These are phyloP conservation scores for Podila epigama DNA, from an alignment of 192 early-diverging fungal species.

Conservation along the genomic window DNA sequence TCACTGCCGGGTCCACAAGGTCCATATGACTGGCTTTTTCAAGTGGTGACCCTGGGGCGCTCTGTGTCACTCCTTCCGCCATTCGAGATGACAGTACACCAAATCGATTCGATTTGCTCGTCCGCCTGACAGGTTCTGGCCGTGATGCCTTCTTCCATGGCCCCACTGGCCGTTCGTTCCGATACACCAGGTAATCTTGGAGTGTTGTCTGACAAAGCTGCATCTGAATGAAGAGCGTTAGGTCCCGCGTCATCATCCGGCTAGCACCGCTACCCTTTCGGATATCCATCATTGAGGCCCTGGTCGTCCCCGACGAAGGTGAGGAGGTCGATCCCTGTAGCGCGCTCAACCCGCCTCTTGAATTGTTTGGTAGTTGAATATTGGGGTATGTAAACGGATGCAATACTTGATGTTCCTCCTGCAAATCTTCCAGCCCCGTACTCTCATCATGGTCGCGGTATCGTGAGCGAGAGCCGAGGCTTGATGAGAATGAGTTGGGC, in stretches of 20 bases:
- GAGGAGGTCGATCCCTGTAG: slow-evolving; percentile 7
- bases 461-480: slow-evolving; percentile 33
- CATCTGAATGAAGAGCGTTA: slow-evolving; percentile 87
- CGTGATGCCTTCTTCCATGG: slow-evolving; percentile 22
- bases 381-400: slow-evolving; percentile 24
- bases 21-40: slow-evolving; percentile 28
- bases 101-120: slow-evolving; percentile 3
- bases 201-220: slow-evolving; percentile 86
- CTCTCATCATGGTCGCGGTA: slow-evolving; percentile 1
- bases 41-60: slow-evolving; percentile 18
- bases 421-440: background rate
- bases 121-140: background rate
- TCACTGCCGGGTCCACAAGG: slow-evolving; percentile 63
- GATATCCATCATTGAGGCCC: too few relatives aligned
- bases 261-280: slow-evolving; percentile 13
- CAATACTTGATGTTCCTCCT: slow-evolving; percentile 1
- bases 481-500: slow-evolving; percentile 27
- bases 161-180: slow-evolving; percentile 64
- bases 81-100: slow-evolving; percentile 5
- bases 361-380: too few relatives aligned
- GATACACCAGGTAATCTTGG: slow-evolving; percentile 68
- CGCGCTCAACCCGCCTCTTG: slow-evolving; percentile 13
- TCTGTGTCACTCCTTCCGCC: slow-evolving; percentile 8
- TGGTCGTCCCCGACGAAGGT: too few relatives aligned
- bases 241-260: slow-evolving; percentile 36